Percentiles rank a stretch among this genome's conserved stretches.
Evolutionary conservation across 768 basidiomycete species (phyloP).

Genomic region (Kondoa subrosea): DNA sequence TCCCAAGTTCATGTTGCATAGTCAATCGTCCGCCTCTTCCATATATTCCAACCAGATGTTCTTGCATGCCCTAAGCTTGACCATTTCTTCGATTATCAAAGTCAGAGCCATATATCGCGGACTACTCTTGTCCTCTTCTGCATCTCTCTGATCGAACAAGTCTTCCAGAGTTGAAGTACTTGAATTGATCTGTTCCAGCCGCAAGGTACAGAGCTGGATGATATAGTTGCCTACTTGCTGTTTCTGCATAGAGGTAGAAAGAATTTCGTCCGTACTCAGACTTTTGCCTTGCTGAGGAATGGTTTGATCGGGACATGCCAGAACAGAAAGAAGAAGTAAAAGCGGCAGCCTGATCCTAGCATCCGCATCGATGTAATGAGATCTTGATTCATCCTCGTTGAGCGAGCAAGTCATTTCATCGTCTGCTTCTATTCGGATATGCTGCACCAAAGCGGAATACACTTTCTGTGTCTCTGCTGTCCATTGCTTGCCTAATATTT

Average conservation of each 20-base stretch:
- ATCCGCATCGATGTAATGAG: neutral
- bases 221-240: neutral
- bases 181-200: neutral
- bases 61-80: neutral
- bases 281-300: neutral
- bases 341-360: neutral
- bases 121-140: neutral
- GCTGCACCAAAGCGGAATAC: neutral
- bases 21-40: neutral
- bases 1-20: too few species aligned
- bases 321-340: neutral
- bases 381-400: neutral
- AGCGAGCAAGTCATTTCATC: neutral
- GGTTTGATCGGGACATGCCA: neutral
- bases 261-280: too few species aligned
- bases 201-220: neutral
- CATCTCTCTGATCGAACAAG: neutral
- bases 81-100: neutral
- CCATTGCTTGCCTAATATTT: neutral
- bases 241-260: too few species aligned
- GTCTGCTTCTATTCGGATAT: neutral
- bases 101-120: neutral
- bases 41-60: neutral
- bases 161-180: neutral
- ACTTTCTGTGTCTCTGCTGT: neutral